phyloP scores from a whole-genome alignment of 176 grass and related monocot species.

The Tuctoria greenei region DNA sequence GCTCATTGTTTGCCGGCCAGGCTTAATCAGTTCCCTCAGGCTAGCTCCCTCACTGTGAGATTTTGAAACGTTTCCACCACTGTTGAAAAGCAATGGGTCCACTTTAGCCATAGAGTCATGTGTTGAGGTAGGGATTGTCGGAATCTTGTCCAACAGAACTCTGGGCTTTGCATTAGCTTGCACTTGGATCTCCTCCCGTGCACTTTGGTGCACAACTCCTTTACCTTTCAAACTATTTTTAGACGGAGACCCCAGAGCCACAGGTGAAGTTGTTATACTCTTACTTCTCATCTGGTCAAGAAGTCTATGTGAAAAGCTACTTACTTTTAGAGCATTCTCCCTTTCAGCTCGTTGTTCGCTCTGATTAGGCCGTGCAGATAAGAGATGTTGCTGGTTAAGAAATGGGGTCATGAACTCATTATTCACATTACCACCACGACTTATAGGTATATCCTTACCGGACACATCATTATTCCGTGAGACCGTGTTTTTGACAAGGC shows the following conservation, averaged over 20 bases:
- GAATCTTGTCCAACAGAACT: slow-evolving; percentile 52
- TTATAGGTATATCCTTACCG: slow-evolving; percentile 11
- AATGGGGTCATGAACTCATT: slow-evolving; percentile 43
- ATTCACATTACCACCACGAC: slow-evolving; percentile 37
- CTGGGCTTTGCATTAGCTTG: slow-evolving; percentile 48
- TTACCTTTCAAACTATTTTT: slow-evolving; percentile 78
- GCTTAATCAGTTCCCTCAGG: slow-evolving; percentile 78
- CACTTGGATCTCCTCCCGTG: slow-evolving; percentile 36
- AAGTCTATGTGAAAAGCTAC: slow-evolving; percentile 46
- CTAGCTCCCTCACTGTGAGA: slow-evolving; percentile 43
- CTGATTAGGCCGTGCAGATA: slow-evolving; percentile 22
- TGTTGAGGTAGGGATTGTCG: background rate
- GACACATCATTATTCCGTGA: slow-evolving; percentile 18
- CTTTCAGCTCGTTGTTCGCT: slow-evolving; percentile 35
- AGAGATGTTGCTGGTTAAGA: slow-evolving; percentile 37
- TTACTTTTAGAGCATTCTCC: slow-evolving; percentile 40
- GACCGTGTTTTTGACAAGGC: slow-evolving; percentile 7
- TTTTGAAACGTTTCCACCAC: slow-evolving; percentile 36
- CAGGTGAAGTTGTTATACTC: slow-evolving; percentile 33
- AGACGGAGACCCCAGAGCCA: slow-evolving; percentile 44
- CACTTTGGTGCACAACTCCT: slow-evolving; percentile 44
- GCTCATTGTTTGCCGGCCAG: slow-evolving; percentile 46
- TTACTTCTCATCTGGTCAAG: slow-evolving; percentile 53
- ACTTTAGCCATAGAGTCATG: slow-evolving; percentile 38
- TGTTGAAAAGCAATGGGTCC: slow-evolving; percentile 33